Percentiles rank a stretch among this genome's conserved stretches.
These are phyloP conservation scores for Backusella macrospora DNA, from an alignment of 192 early-diverging fungal genomes.

Conservation along the genomic window DNA sequence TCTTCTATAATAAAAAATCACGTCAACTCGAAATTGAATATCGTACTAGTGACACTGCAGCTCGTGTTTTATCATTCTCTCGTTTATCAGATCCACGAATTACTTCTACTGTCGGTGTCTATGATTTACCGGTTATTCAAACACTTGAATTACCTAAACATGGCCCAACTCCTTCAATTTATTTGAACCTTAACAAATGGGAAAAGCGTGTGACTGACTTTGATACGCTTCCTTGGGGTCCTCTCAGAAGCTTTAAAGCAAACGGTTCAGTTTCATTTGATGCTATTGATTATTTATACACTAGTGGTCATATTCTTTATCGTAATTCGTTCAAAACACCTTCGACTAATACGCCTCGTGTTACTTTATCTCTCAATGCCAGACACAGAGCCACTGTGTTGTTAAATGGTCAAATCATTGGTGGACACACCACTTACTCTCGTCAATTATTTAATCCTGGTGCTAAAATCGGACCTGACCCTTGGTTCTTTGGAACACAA, in stretches of 20 bases:
- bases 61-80: slow-evolving; percentile 44
- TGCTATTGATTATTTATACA: slow-evolving; percentile 62
- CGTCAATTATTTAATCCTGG: slow-evolving; percentile 56
- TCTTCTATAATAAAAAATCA: slow-evolving; percentile 36
- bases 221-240: slow-evolving; percentile 46
- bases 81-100: slow-evolving; percentile 8
- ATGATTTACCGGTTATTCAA: slow-evolving; percentile 27
- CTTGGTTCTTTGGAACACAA: slow-evolving; percentile 54
- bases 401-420: slow-evolving; percentile 72
- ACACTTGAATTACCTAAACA: slow-evolving; percentile 13
- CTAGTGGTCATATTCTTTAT: slow-evolving; percentile 68
- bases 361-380: slow-evolving; percentile 65
- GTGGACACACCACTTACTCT: slow-evolving; percentile 81
- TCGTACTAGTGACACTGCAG: slow-evolving; percentile 33
- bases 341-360: slow-evolving; percentile 28
- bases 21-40: slow-evolving; percentile 35
- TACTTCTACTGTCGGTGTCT: background rate
- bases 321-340: slow-evolving; percentile 50
- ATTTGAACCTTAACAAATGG: slow-evolving; percentile 18
- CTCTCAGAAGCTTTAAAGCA: slow-evolving; percentile 30
- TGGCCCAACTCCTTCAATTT: background rate
- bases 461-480: slow-evolving; percentile 75
- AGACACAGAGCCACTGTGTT: slow-evolving; percentile 73
- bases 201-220: slow-evolving; percentile 48
- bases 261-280: slow-evolving; percentile 51